Evolutionary conservation across 768 basidiomycete species (phyloP), one percentile per base, ranked within the genome.

Genomic region (Hysterangium stoloniferum): DNA sequence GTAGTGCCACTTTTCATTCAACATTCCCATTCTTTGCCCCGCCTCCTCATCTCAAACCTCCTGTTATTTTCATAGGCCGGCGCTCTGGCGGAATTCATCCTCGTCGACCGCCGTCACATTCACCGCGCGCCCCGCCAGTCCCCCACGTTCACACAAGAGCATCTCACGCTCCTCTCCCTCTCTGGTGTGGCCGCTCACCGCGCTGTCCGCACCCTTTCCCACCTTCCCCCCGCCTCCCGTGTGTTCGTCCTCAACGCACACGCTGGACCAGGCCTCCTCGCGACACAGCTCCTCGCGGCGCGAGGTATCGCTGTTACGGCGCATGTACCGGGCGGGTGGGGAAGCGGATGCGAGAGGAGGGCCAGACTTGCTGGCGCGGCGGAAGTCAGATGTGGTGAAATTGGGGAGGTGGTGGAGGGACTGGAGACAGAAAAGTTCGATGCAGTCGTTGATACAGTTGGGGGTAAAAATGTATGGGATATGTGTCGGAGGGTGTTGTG

Each of bases 81-180:
- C 43, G 87, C 87, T 5, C 73, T 95, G 19, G 75, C 88, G n/a
- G 89, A 96, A 66, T 95, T 90, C 68, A 78, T 95, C 53, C 71
- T 88, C 22, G 75, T 84, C 20, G 89, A 95, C 60, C 79, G 86
- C 25, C 84, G 82, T 59, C 78, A 86, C 12, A 66, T 94, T 1
- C 78, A 83, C 54, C 76, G 84, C 13, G 77, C 84, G 7, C 86
- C 89, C 0, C 56, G 59, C 8, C 58, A 63, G 31, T 61, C 65
- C 32, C 58, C 63, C 5, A 59, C 67, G 13, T 24, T 53, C 57
- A 68, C 79, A 1, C 63, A 90, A 25, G 81, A 85, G 49, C 85
- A 92, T 61, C 76, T 93, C 13, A 84, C 91, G 1, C 74, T 91
- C 19, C 71, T 95, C 0, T 86, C 93, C 2, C 68, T 90, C 2